A percentile compares a stretch with the other conserved stretches of the same genome.
Evolutionary conservation across 2,329 filamentous ascomycete species (phyloP).

Genomic region (Fusarium papillatum): DNA sequence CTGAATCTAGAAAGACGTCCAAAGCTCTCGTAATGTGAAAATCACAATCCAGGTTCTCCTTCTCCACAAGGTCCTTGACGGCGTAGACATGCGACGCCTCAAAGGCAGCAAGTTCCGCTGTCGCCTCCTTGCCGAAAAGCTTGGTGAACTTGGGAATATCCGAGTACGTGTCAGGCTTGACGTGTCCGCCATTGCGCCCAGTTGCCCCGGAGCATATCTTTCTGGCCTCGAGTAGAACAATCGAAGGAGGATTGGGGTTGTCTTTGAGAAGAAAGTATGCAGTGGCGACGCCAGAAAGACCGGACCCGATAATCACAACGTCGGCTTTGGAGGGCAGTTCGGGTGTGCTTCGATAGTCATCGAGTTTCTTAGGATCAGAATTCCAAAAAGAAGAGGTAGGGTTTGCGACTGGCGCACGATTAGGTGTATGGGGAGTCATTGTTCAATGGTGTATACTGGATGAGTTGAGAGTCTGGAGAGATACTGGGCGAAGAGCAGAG

Average conservation of each 20-base stretch:
- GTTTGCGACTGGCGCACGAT: constrained; percentile 16
- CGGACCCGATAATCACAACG: constrained; percentile 55
- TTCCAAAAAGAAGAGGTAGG: constrained; percentile 28
- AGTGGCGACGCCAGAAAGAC: constrained; percentile 51
- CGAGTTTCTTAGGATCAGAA: constrained; percentile 6
- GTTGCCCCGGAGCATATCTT: constrained; percentile 52
- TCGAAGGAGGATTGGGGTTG: constrained; percentile 15
- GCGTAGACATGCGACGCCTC: constrained; percentile 35
- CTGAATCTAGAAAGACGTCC: constrained; percentile 51
- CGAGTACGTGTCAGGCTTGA: constrained; percentile 36
- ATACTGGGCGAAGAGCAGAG: not conserved
- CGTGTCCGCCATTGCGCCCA: constrained; percentile 50
- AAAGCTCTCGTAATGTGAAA: constrained; percentile 48
- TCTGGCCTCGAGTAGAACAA: constrained; percentile 51
- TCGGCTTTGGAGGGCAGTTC: constrained; percentile 55
- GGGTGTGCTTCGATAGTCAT: constrained; percentile 17
- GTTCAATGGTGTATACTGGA: not conserved
- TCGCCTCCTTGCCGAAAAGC: constrained; percentile 31
- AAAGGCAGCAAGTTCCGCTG: constrained; percentile 38
- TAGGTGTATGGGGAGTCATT: not conserved
- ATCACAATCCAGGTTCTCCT: constrained; percentile 38
- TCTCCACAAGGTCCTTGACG: constrained; percentile 51
- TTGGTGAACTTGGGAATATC: constrained; percentile 33
- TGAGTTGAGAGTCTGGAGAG: not conserved
- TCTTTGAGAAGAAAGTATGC: constrained; percentile 55